Conservation (phyloP, 305 asterid genomes). For the Rubia balearica region DNA sequence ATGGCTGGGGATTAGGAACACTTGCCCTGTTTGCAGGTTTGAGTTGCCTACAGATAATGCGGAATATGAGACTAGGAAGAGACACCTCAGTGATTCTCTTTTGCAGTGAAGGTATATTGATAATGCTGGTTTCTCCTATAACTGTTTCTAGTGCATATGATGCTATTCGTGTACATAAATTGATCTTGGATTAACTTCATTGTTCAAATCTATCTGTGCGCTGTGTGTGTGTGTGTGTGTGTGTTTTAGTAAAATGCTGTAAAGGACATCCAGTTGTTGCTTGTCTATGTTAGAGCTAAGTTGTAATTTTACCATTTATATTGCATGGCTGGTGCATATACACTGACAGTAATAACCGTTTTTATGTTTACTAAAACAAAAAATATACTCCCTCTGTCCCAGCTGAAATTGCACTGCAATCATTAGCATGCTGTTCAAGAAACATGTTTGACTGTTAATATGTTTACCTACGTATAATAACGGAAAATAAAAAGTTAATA, state of each 20-base stretch:
- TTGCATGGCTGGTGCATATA: not conserved
- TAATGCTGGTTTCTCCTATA: not conserved
- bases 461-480: no score
- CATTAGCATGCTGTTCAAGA: no score
- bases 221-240: no score
- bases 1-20: conserved; percentile 36
- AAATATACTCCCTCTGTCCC: no score
- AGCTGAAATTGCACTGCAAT: no score
- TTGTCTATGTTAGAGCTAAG: not conserved
- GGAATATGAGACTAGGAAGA: conserved; percentile 29
- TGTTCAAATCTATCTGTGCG: not conserved
- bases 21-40: conserved; percentile 42
- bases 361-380: no score
- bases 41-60: conserved; percentile 42
- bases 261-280: no score
- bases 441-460: no score
- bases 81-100: conserved; percentile 17
- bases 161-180: not conserved
- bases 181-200: not conserved
- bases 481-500: no score
- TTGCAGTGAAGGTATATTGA: conserved; percentile 21
- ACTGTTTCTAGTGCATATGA: not conserved
- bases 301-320: not conserved
- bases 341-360: not conserved
- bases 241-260: not conserved